Base-by-base conservation (phyloP, 2,329 filamentous ascomycete species). In the Fusarium odoratissimum region DNA sequence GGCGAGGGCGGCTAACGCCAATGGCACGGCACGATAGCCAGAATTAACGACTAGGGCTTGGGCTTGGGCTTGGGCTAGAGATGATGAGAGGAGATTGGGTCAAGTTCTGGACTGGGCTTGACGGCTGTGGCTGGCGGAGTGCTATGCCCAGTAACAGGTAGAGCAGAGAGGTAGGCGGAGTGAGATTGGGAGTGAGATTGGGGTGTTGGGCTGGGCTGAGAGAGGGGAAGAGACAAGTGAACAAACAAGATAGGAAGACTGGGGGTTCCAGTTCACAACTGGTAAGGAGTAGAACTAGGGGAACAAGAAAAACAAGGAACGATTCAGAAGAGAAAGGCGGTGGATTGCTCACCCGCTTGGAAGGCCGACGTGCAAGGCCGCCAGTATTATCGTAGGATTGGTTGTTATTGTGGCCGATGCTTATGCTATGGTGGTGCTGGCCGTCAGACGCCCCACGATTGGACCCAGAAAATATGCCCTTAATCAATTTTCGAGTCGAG, bases 271-370 rank as follows among this genome's bases (percentile, higher is more conserved):
- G 73, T 72, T 65, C 41, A 49, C 57, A 71, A 33, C 67, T 71
- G 65, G 69, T 25, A 52, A 60, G 23, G 37, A 40, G 35, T 67
- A 48, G 57, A 54, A n/a, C 57, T 42, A 51, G 35, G 45, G 63
- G 63, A 76, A 67, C 64, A 82, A 80, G 70, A 81, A 67, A 65
- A 77, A 66, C 65, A 83, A 79, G 71, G 81, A 75, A 70, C 79
- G 82, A 40, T 85, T 86, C 76, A 84, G 57, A 83, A 72, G 86
- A 74, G 75, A 80, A 77, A 73, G 84, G 82, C 60, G 75, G 72
- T 76, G 80, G 80, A 69, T 86, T 84, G 84, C 87, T 87, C 79
- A 87, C 82, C 76, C 88, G 85, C 82, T 89, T 90, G 48, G 90
- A 91, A 37, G 86, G 84, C 73, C 87, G 84, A 71, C 88, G 88